A percentile compares a stretch with the other conserved stretches of the same genome.
Evolutionary conservation across 345 rosid genomes (phyloP).

Genomic region (Eucalyptus victrix): DNA sequence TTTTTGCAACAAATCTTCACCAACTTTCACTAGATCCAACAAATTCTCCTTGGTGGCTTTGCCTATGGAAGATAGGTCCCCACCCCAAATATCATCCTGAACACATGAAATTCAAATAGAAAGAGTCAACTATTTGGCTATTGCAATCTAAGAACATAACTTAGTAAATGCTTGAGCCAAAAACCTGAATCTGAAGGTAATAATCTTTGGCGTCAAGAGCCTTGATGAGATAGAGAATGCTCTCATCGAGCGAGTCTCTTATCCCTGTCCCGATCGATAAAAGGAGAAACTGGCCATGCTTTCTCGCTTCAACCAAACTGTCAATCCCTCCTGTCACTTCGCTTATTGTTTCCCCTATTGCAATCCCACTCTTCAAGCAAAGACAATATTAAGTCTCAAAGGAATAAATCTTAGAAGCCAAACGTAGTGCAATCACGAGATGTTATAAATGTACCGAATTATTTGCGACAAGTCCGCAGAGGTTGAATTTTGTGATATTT

Average conservation of each 20-base stretch:
- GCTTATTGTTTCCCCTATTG: neutral
- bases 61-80: neutral
- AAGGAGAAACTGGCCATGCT: neutral
- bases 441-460: neutral
- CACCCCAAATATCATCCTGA: neutral
- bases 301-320: neutral
- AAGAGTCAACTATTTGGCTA: neutral
- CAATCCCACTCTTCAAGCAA: neutral
- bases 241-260: neutral
- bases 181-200: neutral
- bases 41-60: neutral
- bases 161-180: neutral
- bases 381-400: neutral
- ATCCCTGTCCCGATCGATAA: neutral
- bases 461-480: neutral
- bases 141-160: neutral
- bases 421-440: neutral
- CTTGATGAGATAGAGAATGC: accelerated
- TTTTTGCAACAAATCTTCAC: neutral
- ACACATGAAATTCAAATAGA: neutral
- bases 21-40: neutral
- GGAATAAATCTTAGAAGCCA: neutral
- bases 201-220: neutral
- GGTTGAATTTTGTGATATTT: neutral
- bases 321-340: neutral